Evolutionary conservation across 2,329 filamentous ascomycete genomes (phyloP).

Genomic region (Claviceps lovelessii): DNA sequence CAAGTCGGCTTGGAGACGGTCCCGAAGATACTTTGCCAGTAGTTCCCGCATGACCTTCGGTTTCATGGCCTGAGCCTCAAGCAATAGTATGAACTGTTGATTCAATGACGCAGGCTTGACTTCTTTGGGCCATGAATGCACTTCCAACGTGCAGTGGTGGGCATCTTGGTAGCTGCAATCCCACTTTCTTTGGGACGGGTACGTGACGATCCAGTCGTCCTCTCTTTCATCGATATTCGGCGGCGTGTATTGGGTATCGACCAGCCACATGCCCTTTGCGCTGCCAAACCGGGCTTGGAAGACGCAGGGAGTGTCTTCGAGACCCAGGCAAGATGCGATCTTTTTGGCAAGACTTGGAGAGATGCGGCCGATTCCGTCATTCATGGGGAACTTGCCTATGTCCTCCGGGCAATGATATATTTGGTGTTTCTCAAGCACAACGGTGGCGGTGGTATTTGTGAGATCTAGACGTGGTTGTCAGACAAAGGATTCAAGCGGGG

Average conservation of each 20-base stretch:
- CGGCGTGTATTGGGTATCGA: conserved; percentile 25
- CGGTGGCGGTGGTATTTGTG: conserved; percentile 33
- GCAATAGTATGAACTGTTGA: conserved; percentile 52
- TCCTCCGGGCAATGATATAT: conserved; percentile 27
- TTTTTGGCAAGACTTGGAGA: conserved; percentile 43
- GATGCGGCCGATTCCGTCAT: conserved; percentile 52
- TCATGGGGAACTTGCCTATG: conserved; percentile 37
- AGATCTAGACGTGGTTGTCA: conserved; percentile 26
- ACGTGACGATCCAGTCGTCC: conserved; percentile 51
- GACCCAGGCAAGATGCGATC: conserved; percentile 35
- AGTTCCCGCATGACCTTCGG: conserved; percentile 27
- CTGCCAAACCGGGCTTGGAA: conserved; percentile 59
- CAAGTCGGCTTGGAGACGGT: conserved; percentile 38
- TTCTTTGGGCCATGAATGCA: conserved; percentile 28
- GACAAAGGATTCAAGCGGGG: not conserved
- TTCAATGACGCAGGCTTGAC: conserved; percentile 42
- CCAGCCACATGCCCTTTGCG: conserved; percentile 64
- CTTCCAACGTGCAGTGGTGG: conserved; percentile 50
- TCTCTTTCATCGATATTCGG: conserved; percentile 19
- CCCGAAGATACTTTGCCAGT: conserved; percentile 34
- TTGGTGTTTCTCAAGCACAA: conserved; percentile 31
- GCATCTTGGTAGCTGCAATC: conserved; percentile 31
- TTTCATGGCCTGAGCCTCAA: conserved; percentile 44
- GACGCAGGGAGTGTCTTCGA: conserved; percentile 42
- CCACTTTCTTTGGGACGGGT: conserved; percentile 57